phyloP scores from a whole-genome alignment of 495 filamentous ascomycete genomes.

The Tetracladium marchalianum region DNA sequence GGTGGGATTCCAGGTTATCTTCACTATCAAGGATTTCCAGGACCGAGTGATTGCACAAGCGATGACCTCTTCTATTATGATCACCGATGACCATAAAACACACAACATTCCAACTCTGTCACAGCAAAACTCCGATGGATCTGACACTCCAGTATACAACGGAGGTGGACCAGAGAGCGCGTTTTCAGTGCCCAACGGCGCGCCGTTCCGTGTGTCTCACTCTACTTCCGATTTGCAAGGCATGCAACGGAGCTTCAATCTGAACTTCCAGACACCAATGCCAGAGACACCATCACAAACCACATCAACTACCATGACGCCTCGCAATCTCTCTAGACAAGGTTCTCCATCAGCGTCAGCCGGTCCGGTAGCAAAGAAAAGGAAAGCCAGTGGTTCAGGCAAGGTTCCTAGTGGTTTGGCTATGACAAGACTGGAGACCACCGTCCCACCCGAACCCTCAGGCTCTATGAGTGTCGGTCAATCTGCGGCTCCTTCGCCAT shows the following conservation, averaged over 20 bases:
- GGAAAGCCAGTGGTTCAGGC: conserved; percentile 57
- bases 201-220: conserved; percentile 25
- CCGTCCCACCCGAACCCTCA: conserved; percentile 24
- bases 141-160: conserved; percentile 12
- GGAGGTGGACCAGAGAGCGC: conserved; percentile 3
- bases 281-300: conserved; percentile 28
- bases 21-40: conserved; percentile 75
- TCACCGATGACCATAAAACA: conserved; percentile 96
- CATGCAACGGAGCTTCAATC: conserved; percentile 38
- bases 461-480: conserved; percentile 28
- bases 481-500: conserved; percentile 32
- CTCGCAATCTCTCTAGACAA: conserved; percentile 59
- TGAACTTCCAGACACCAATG: conserved; percentile 22
- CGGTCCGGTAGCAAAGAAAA: conserved; percentile 56
- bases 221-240: conserved; percentile 40
- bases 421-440: conserved; percentile 68
- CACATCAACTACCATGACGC: conserved; percentile 40
- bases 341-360: conserved; percentile 53
- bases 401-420: conserved; percentile 62
- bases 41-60: conserved; percentile 69
- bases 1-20: conserved; percentile 84
- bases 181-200: conserved; percentile 8
- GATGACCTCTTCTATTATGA: conserved; percentile 82
- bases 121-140: conserved; percentile 15
- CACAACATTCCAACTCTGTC: conserved; percentile 39